These are phyloP conservation scores for Ampelomyces quisqualis DNA, from an alignment of 2,329 filamentous ascomycete species.

Conservation along the genomic window DNA sequence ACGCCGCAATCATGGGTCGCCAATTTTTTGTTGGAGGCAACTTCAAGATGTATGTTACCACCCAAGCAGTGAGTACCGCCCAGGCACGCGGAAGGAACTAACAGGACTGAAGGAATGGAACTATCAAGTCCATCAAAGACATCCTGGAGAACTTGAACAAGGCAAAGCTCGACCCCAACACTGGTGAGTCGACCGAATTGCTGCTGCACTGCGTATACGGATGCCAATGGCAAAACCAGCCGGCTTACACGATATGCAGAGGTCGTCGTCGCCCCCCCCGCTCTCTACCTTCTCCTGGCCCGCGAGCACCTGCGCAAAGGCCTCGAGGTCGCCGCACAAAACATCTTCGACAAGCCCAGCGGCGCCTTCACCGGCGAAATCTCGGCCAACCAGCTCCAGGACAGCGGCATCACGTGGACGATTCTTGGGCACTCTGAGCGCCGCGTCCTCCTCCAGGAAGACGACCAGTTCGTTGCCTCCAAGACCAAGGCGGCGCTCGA, in stretches of 20 bases:
- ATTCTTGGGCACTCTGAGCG: slow-evolving; percentile 95
- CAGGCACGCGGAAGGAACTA: slow-evolving; percentile 11
- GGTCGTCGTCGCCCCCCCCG: slow-evolving; percentile 89
- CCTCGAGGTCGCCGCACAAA: slow-evolving; percentile 89
- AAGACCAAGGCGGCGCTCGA: slow-evolving; percentile 95
- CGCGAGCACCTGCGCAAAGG: slow-evolving; percentile 73
- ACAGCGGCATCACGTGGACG: slow-evolving; percentile 83
- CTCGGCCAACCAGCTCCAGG: slow-evolving; percentile 85
- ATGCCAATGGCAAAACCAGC: too few relatives aligned
- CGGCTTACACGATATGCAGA: slow-evolving; percentile 56
- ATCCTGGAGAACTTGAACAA: slow-evolving; percentile 89
- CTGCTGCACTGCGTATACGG: background rate
- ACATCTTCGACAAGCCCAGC: slow-evolving; percentile 95
- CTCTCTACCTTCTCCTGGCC: slow-evolving; percentile 85
- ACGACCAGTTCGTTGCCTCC: slow-evolving; percentile 76
- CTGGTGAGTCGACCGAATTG: slow-evolving; percentile 57
- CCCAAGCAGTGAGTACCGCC: slow-evolving; percentile 25
- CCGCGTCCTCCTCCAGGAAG: slow-evolving; percentile 83
- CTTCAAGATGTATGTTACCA: slow-evolving; percentile 84
- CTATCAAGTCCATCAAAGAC: slow-evolving; percentile 80
- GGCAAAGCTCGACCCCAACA: slow-evolving; percentile 74
- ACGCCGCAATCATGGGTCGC: slow-evolving; percentile 73
- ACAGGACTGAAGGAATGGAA: slow-evolving; percentile 75
- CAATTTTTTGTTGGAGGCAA: slow-evolving; percentile 98
- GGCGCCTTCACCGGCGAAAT: slow-evolving; percentile 98